These are phyloP conservation scores for Lactifluus piperatus DNA, from an alignment of 768 basidiomycete species.

Conservation along the genomic window DNA sequence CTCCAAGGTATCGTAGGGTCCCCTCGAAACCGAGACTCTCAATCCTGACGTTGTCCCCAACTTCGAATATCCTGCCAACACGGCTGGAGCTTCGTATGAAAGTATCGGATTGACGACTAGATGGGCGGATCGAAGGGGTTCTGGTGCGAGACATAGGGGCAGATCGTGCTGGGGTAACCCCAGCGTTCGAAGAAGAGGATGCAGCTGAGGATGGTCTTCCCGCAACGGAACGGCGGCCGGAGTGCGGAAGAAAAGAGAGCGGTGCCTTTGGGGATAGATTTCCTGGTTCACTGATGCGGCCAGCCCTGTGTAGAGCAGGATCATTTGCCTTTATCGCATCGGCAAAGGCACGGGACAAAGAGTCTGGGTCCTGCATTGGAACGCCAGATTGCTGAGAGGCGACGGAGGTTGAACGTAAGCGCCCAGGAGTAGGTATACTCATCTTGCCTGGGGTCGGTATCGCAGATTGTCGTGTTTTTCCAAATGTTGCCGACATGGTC, in stretches of 20 bases:
- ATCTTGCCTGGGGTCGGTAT: slow-evolving; percentile 41
- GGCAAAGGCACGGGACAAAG: slow-evolving; percentile 61
- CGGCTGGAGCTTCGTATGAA: slow-evolving; percentile 40
- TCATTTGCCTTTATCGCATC: slow-evolving; percentile 79
- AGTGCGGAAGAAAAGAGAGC: slow-evolving; percentile 29
- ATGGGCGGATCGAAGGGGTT: slow-evolving; percentile 49
- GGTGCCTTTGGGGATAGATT: slow-evolving; percentile 39
- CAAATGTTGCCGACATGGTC: slow-evolving; percentile 37
- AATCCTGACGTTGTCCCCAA: slow-evolving; percentile 79
- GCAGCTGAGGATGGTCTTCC: slow-evolving; percentile 55
- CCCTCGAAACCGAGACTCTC: slow-evolving; percentile 89
- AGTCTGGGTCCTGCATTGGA: slow-evolving; percentile 40
- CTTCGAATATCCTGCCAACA: slow-evolving; percentile 41
- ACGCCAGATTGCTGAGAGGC: slow-evolving; percentile 29
- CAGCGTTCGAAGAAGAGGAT: slow-evolving; percentile 41
- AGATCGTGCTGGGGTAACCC: slow-evolving; percentile 25
- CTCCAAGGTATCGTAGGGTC: slow-evolving; percentile 66
- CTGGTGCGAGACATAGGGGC: slow-evolving; percentile 31
- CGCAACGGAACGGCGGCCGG: slow-evolving; percentile 38
- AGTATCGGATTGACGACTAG: slow-evolving; percentile 60
- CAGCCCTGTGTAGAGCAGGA: slow-evolving; percentile 58
- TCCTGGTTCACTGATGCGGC: slow-evolving; percentile 31
- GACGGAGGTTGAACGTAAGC: slow-evolving; percentile 59
- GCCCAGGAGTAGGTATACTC: slow-evolving; percentile 62
- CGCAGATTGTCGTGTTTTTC: slow-evolving; percentile 33